phyloP scores from a whole-genome alignment of 148 eudicot species.

The Rheum nobile region DNA sequence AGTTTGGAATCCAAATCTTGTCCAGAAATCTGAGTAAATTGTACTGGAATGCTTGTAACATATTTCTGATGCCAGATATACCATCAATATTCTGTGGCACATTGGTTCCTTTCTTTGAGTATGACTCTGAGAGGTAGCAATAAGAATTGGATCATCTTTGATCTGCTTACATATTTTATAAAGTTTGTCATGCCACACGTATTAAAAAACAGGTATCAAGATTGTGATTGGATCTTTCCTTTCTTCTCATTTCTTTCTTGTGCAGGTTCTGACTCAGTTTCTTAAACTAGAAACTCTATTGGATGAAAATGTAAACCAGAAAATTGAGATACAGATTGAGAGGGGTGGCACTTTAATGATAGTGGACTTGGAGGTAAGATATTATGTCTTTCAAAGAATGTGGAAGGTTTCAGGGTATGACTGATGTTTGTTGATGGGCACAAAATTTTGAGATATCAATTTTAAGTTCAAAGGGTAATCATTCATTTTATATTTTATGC shows the following conservation, averaged over 20 bases:
- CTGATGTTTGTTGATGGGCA: background rate
- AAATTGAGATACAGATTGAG: conserved; percentile 72
- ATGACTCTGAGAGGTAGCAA: background rate
- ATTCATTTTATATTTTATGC: background rate
- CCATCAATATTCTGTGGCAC: background rate
- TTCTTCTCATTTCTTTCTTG: background rate
- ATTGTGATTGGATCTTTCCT: background rate
- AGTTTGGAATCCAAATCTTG: background rate
- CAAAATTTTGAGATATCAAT: background rate
- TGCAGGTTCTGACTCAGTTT: conserved; percentile 93
- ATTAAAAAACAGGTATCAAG: background rate
- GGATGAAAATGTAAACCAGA: conserved; percentile 69
- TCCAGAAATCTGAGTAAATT: background rate
- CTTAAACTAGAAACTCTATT: conserved; percentile 76
- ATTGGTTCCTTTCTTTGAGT: background rate
- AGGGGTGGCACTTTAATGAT: conserved; percentile 83
- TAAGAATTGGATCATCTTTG: background rate
- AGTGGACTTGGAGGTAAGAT: conserved; percentile 51
- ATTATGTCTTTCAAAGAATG: background rate
- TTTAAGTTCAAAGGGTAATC: background rate
- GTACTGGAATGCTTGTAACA: background rate
- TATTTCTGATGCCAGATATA: background rate
- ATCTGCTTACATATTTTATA: background rate
- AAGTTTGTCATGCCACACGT: background rate
- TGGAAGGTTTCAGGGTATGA: background rate